Base-by-base conservation (phyloP, 2,329 filamentous ascomycete species). In the Orbilia brochopaga region DNA sequence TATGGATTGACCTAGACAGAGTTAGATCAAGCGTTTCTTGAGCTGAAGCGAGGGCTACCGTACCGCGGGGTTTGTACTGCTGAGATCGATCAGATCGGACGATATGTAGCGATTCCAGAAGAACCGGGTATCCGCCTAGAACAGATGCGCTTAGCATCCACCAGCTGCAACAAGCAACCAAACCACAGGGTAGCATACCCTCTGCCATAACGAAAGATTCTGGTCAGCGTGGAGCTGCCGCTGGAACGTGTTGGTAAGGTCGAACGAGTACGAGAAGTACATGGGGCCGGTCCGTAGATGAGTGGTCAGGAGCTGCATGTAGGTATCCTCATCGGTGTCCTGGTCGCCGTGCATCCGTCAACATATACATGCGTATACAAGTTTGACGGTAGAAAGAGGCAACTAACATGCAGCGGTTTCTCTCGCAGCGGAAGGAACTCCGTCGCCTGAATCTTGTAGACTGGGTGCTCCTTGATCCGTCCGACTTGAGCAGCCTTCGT, bases 51-150 rank as follows among this genome's bases (percentile, higher is more conserved):
- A 32, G 17, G 17, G 1, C 21, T 53, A 58, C 66, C 75, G 58
- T 75, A 77, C 75, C 56, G 75, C 61, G 27, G 75, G 73, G 30
- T 67, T 61, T 10, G 76, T 61, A 46, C 83, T 86, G 73, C 93
- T 88, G 79, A 96, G 96, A 79, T 96, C 87, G 77, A 97, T 96
- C 67, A 99, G 81, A 77, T 97, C 92, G 6, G 90, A 89, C 79
- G 93, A 91, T 54, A 97, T 85, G 79, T 96, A 95, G 74, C 89
- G 88, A 81, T 99, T 99, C 91, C 93, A 99, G 83, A 97, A 99
- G 83, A 99, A 99, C 74, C 94, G 91, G 79, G 97, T 92, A 80
- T 99, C 94, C 74, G 93, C 89, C 76, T 77, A 60, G 3, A 19
- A 35, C 32, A 56, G 35, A 30, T 23, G 21, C 13, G 15, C 19